Percentiles rank a stretch among this genome's conserved stretches.
Evolutionary conservation across 2,329 filamentous ascomycete species (phyloP).

Genomic region (Aspergillus sp.): DNA sequence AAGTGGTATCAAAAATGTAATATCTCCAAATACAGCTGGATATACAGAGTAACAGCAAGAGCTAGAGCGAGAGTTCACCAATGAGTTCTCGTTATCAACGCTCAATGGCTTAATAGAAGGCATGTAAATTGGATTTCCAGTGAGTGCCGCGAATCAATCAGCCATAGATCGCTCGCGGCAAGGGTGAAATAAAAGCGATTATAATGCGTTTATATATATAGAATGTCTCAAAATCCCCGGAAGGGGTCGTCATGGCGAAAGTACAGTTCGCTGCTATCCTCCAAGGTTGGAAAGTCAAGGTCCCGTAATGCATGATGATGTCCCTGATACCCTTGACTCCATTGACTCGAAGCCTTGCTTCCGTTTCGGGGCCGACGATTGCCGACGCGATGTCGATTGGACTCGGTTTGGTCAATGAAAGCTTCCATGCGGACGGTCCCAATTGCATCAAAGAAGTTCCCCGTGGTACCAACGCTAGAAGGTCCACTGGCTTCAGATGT

Average conservation of each 20-base stretch:
- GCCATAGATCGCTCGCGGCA: too few species aligned
- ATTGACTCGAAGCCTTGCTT: conserved; percentile 28
- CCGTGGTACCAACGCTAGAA: conserved; percentile 39
- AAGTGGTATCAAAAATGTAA: too few species aligned
- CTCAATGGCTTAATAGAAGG: too few species aligned
- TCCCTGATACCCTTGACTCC: conserved; percentile 17
- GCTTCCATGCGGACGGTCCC: conserved; percentile 96
- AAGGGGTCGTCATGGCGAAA: conserved; percentile 43
- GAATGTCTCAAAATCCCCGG: conserved; percentile 34
- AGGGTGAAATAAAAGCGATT: too few species aligned
- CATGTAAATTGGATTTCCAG: too few species aligned
- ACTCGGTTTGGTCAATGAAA: conserved; percentile 63
- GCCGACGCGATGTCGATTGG: conserved; percentile 19
- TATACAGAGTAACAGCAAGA: too few species aligned
- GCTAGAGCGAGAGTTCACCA: too few species aligned
- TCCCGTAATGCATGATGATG: conserved; percentile 18
- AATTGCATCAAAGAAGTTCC: conserved; percentile 76
- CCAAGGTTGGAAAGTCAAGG: conserved; percentile 29
- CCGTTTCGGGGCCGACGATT: conserved; percentile 17
- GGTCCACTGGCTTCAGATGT: conserved; percentile 49
- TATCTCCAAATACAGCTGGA: too few species aligned
- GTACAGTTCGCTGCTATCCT: conserved; percentile 34
- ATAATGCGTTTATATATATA: too few species aligned
- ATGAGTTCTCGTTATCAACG: too few species aligned
- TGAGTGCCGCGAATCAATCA: too few species aligned